Conservation (phyloP, 805 yeast species). For the Babjeviella inositovora region DNA sequence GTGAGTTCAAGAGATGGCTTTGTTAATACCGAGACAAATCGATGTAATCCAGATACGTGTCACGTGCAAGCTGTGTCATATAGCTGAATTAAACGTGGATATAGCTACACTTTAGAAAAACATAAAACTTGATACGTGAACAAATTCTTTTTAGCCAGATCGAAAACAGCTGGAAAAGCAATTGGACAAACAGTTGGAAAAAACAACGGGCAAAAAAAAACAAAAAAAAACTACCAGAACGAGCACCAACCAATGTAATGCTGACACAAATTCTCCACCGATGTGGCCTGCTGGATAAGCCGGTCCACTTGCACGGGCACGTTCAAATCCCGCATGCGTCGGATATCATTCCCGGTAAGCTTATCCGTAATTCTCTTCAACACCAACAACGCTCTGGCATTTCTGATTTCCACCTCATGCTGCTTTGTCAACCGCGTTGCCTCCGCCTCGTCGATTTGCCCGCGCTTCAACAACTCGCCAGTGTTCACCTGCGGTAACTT, state of each 20-base stretch:
- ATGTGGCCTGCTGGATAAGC: constrained; percentile 89
- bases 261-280: constrained; percentile 89
- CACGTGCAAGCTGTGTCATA: no score
- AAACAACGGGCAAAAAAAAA: no score
- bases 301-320: constrained; percentile 88
- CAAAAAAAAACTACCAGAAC: constrained; percentile 92
- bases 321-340: constrained; percentile 49
- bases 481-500: constrained; percentile 52
- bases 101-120: no score
- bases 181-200: no score
- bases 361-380: constrained; percentile 83
- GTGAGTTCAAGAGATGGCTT: no score
- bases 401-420: constrained; percentile 59
- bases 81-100: no score
- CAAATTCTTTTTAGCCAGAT: no score
- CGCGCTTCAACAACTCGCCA: constrained; percentile 53
- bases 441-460: constrained; percentile 64
- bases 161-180: no score
- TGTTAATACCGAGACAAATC: no score
- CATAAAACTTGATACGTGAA: no score
- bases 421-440: constrained; percentile 56
- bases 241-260: constrained; percentile 99
- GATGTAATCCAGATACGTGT: no score
- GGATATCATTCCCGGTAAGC: constrained; percentile 86
- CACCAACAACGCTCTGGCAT: constrained; percentile 84